phyloP scores from a whole-genome alignment of 1,284 basidiomycete species.

The Ustilago curta region DNA sequence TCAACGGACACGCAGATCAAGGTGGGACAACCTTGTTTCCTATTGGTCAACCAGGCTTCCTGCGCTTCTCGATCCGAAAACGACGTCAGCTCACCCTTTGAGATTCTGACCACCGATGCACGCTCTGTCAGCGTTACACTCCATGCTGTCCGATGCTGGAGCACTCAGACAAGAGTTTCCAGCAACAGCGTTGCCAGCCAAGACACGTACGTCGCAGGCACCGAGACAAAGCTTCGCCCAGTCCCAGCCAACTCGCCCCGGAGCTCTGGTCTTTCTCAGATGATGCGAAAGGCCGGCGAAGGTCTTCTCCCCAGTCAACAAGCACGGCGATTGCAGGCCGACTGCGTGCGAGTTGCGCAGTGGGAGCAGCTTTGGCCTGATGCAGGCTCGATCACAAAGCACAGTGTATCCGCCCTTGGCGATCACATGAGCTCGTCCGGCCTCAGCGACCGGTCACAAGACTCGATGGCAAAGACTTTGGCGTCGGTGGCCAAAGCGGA shows the following conservation, averaged over 20 bases:
- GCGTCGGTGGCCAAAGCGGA: slow-evolving; percentile 43
- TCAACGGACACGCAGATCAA: not conserved
- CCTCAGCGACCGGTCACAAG: slow-evolving; percentile 4
- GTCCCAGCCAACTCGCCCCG: slow-evolving; percentile 25
- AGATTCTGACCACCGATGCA: slow-evolving; percentile 34
- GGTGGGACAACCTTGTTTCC: slow-evolving; percentile 19
- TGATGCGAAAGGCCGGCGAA: slow-evolving; percentile 46
- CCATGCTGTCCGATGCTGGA: slow-evolving; percentile 35
- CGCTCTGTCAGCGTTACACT: slow-evolving; percentile 26
- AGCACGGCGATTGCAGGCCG: slow-evolving; percentile 26
- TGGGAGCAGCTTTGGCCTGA: slow-evolving; percentile 35
- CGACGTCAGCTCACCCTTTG: slow-evolving; percentile 23
- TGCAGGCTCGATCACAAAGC: slow-evolving; percentile 13
- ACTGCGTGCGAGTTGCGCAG: slow-evolving; percentile 28
- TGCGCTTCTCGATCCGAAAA: not conserved
- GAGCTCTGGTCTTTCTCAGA: slow-evolving; percentile 41
- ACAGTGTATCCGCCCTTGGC: slow-evolving; percentile 8
- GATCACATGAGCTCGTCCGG: not conserved
- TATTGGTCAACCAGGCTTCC: slow-evolving; percentile 3
- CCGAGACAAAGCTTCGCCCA: slow-evolving; percentile 13
- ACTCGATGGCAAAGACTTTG: not conserved
- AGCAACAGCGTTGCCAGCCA: slow-evolving; percentile 7
- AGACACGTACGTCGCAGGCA: slow-evolving; percentile 6
- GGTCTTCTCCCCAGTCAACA: slow-evolving; percentile 25
- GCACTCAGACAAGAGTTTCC: slow-evolving; percentile 17